Evolutionary conservation across 331 rosid genomes (phyloP), one percentile per base, ranked within the genome.

Genomic region (Arachis monticola): DNA sequence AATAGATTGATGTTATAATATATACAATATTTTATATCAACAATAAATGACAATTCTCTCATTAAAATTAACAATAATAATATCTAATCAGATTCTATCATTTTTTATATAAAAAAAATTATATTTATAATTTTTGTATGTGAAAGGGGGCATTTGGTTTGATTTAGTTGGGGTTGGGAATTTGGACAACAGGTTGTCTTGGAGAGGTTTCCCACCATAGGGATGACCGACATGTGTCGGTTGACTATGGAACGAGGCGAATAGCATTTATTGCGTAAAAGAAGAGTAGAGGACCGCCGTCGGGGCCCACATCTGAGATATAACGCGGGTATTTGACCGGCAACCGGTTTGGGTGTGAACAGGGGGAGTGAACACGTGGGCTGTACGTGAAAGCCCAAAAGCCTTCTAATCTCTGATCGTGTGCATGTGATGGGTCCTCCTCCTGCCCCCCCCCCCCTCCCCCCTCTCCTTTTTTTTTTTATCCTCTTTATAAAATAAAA

Each of bases 121-220:
- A 42, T 4, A 42, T 7, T 42, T 7, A 4, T 42, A 7, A 42
- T 42, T 13, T 72, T 79, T 5, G 57, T 0, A 57, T 14, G 87
- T 84, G 85, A 83, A 89, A 84, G 90, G 90, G 14, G 80, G 72
- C 74, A 60, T 57, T 69, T 17, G 11, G 4, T 55, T 7, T 11
- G 12, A 22, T n/a, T 52, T 42, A 7, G 51, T 22, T 35, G 65
- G 83, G 79, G 79, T 67, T 64, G 80, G 65, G 83, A 80, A 59
- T 89, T 87, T 89, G 96, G 97, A 82, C 80, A 88, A 88, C 93
- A 90, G 97, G 87, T 91, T 75, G 92, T 84, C 79, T 50, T 0
- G 22, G 65, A 14, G 79, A 61, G 85, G 82, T 87, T 84, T 91
- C 96, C 89, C 90, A 88, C 96, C 89, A 65, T 2, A 57, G 12